phyloP scores from a whole-genome alignment of 1,284 basidiomycete genomes.

The Sanghuangporus baumii region DNA sequence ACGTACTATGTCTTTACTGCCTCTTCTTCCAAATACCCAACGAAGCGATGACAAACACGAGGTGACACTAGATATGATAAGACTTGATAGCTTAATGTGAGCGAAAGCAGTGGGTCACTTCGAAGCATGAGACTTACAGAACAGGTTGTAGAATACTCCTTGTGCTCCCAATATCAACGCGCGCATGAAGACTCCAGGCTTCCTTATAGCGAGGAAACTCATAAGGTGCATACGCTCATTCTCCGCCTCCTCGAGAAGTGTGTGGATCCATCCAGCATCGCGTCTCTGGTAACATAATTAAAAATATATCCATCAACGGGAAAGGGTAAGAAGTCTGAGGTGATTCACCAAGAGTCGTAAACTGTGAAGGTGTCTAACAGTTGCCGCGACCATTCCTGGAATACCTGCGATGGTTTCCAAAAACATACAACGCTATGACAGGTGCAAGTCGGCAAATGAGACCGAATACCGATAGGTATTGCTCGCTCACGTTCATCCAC shows the following conservation, averaged over 20 bases:
- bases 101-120: neutral
- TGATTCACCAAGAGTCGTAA: conserved; percentile 71
- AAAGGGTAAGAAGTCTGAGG: neutral
- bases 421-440: conserved; percentile 72
- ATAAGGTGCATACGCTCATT: conserved; percentile 95
- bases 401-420: conserved; percentile 91
- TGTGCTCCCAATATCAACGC: conserved; percentile 82
- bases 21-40: conserved; percentile 91
- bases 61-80: conserved; percentile 82
- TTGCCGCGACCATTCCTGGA: conserved; percentile 91
- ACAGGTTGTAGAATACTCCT: conserved; percentile 85
- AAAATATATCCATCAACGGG: neutral
- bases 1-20: conserved; percentile 82
- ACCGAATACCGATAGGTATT: neutral
- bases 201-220: conserved; percentile 84
- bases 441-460: neutral
- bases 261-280: conserved; percentile 85
- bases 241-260: conserved; percentile 88
- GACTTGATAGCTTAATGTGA: conserved; percentile 38
- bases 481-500: conserved; percentile 61
- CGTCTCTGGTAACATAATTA: conserved; percentile 46
- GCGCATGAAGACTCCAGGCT: conserved; percentile 78
- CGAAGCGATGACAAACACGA: conserved; percentile 85
- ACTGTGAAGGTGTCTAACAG: conserved; percentile 77
- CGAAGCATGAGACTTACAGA: conserved; percentile 51